A percentile compares a stretch with the other conserved stretches of the same genome.
Evolutionary conservation across 495 filamentous ascomycete genomes (phyloP).

Genomic region (Aspergillus bertholletiae): DNA sequence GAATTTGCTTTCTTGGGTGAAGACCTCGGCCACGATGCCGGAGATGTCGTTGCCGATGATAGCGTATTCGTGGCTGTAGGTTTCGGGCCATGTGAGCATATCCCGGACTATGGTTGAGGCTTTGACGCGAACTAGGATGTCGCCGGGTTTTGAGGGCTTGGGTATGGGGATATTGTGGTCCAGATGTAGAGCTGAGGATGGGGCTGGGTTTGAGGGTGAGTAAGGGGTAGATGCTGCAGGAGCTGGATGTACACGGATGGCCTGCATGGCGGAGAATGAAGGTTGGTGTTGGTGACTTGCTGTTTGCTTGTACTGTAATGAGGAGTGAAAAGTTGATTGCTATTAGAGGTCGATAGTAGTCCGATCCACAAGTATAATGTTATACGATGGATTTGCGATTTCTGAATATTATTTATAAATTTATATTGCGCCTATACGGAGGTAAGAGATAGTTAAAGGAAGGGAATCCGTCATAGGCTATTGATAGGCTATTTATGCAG

Average conservation of each 20-base stretch:
- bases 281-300: too few relatives aligned
- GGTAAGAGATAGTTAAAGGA: too few relatives aligned
- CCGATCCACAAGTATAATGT: too few relatives aligned
- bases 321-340: too few relatives aligned
- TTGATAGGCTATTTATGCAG: too few relatives aligned
- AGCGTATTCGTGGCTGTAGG: slow-evolving; percentile 19
- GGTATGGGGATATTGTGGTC: slow-evolving; percentile 28
- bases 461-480: too few relatives aligned
- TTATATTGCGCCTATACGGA: too few relatives aligned
- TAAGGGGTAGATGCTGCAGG: slow-evolving; percentile 14
- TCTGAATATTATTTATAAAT: too few relatives aligned
- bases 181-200: slow-evolving; percentile 26
- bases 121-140: slow-evolving; percentile 27
- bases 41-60: slow-evolving; percentile 45
- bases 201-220: slow-evolving; percentile 31
- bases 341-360: too few relatives aligned
- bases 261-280: too few relatives aligned
- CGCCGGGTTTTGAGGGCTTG: slow-evolving; percentile 9
- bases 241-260: slow-evolving; percentile 34
- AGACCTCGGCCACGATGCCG: slow-evolving; percentile 32
- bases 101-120: slow-evolving; percentile 31
- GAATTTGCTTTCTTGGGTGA: slow-evolving; percentile 10
- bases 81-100: slow-evolving; percentile 33
- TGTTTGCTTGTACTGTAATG: too few relatives aligned
- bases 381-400: too few relatives aligned